Evolutionary conservation across 805 yeast genomes (phyloP).

Genomic region (Myxozyma geophila): DNA sequence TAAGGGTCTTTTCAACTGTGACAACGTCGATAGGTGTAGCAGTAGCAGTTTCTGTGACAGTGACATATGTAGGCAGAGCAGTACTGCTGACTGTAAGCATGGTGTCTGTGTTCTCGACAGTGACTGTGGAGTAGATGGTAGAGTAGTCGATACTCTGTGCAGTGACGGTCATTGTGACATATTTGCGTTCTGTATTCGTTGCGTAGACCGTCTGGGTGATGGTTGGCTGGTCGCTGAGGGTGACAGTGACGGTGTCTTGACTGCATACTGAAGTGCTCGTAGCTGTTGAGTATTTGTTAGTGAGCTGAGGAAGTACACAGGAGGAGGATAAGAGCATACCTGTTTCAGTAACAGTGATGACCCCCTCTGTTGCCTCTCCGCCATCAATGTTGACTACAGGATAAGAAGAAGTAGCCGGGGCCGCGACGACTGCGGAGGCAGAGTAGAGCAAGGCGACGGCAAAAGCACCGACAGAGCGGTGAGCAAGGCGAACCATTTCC

Average conservation of each 20-base stretch:
- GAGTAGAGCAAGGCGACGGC: conserved; percentile 7
- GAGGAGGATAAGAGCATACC: neutral
- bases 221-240: conserved; percentile 16
- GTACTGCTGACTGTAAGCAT: neutral
- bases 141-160: neutral
- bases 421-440: conserved; percentile 8
- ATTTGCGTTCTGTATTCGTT: neutral
- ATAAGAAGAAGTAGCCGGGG: conserved; percentile 15
- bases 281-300: conserved; percentile 1
- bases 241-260: conserved; percentile 18
- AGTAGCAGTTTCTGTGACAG: conserved; percentile 9
- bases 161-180: conserved; percentile 10
- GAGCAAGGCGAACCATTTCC: conserved; percentile 1
- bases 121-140: conserved; percentile 16
- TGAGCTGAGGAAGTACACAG: too few relatives aligned
- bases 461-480: neutral
- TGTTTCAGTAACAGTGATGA: conserved; percentile 6
- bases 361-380: conserved; percentile 4
- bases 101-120: neutral
- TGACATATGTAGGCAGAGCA: conserved; percentile 2
- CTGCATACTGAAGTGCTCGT: conserved; percentile 1
- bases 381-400: conserved; percentile 31
- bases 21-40: conserved; percentile 8
- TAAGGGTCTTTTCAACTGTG: conserved; percentile 2
- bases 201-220: conserved; percentile 11